phyloP scores from a whole-genome alignment of 2,329 filamentous ascomycete species.

The Neonectria faginata region DNA sequence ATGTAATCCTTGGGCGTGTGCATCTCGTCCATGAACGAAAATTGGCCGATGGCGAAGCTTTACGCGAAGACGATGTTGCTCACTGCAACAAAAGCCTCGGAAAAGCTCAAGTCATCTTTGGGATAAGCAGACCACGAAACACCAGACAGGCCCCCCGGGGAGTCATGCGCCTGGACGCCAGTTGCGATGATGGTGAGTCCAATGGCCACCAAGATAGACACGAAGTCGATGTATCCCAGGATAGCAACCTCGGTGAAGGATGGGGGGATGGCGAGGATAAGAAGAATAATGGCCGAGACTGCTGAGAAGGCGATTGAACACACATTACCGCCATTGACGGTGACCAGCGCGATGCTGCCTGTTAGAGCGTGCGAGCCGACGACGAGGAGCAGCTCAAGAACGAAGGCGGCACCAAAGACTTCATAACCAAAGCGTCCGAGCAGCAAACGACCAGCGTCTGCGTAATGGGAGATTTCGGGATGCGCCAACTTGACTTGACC shows the following conservation, averaged over 20 bases:
- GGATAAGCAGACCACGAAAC: slow-evolving; percentile 29
- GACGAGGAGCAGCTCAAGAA: slow-evolving; percentile 26
- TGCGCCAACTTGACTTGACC: slow-evolving; percentile 25
- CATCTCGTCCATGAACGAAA: slow-evolving; percentile 33
- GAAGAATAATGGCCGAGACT: slow-evolving; percentile 26
- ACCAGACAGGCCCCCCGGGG: slow-evolving; percentile 9
- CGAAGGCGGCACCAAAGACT: slow-evolving; percentile 22
- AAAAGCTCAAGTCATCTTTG: slow-evolving; percentile 25
- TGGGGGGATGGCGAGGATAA: slow-evolving; percentile 28
- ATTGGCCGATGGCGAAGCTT: slow-evolving; percentile 30
- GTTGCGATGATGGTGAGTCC: slow-evolving; percentile 29
- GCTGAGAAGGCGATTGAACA: slow-evolving; percentile 29
- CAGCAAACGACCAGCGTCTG: slow-evolving; percentile 26
- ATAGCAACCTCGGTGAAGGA: slow-evolving; percentile 29
- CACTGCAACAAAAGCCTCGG: slow-evolving; percentile 28
- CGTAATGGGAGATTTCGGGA: slow-evolving; percentile 25
- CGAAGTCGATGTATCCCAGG: slow-evolving; percentile 28
- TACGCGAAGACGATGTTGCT: slow-evolving; percentile 32
- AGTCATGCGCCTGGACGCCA: slow-evolving; percentile 19
- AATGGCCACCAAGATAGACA: slow-evolving; percentile 27
- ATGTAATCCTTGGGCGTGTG: slow-evolving; percentile 30
- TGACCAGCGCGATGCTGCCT: slow-evolving; percentile 28
- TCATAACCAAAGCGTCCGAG: slow-evolving; percentile 19
- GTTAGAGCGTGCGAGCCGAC: slow-evolving; percentile 29
- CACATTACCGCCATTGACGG: slow-evolving; percentile 28